These are phyloP conservation scores for Sarcocystis neurona DNA, from an alignment of 169 alveolate genomes.

Conservation along the genomic window DNA sequence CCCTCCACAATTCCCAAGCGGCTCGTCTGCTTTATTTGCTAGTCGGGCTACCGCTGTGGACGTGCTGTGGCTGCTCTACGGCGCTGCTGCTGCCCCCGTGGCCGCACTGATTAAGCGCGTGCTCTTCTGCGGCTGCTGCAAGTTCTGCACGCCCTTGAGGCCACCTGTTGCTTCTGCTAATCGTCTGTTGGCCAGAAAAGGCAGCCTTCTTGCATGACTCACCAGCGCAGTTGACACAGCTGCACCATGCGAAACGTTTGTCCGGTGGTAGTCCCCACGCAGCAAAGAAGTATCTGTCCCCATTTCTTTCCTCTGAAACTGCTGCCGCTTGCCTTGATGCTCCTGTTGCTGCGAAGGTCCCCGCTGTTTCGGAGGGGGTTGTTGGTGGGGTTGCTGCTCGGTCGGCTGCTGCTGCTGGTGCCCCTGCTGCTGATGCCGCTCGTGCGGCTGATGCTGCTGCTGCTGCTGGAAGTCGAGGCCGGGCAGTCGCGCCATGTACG, in stretches of 20 bases:
- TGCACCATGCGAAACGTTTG: not conserved
- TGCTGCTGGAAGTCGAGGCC: not conserved
- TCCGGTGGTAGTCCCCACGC: not conserved
- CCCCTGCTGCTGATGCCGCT: not conserved
- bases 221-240: not conserved
- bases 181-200: not conserved
- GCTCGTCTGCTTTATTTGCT: no score
- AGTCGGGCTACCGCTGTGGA: no score
- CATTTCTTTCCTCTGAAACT: not conserved
- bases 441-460: not conserved
- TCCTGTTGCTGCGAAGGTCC: no score
- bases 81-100: no score
- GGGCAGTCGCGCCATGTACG: not conserved
- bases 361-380: no score
- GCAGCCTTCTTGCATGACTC: not conserved
- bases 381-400: not conserved
- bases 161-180: conserved; percentile 9
- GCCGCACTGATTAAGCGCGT: no score
- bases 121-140: not conserved
- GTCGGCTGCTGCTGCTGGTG: conserved; percentile 17
- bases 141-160: not conserved
- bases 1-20: no score
- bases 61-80: no score
- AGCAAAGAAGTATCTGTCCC: not conserved
- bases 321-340: no score